A percentile compares a stretch with the other conserved stretches of the same genome.
Evolutionary conservation across 345 rosid species (phyloP).

Genomic region (Aquilaria sinensis): DNA sequence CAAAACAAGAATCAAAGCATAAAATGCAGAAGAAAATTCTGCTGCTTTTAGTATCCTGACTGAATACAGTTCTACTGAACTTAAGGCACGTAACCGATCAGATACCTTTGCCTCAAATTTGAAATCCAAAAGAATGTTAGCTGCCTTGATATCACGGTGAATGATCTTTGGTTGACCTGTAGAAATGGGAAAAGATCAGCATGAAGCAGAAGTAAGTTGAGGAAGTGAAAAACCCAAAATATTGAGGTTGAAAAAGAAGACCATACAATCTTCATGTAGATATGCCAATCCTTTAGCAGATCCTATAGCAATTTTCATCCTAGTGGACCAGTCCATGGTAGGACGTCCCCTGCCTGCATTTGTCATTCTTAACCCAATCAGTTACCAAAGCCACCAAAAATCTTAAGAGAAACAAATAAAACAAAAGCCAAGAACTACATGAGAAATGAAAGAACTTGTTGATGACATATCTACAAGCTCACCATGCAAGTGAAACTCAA

Average conservation of each 20-base stretch:
- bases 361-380: background rate
- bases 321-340: conserved; percentile 57
- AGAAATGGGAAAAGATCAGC: background rate
- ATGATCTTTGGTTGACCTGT: conserved; percentile 89
- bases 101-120: conserved; percentile 72
- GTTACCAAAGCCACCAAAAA: background rate
- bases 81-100: too few relatives aligned
- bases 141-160: conserved; percentile 85
- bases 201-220: background rate
- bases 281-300: conserved; percentile 93
- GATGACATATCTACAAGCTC: conserved; percentile 1
- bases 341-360: conserved; percentile 55
- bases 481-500: conserved; percentile 48
- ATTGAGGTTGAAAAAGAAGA: background rate
- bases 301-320: conserved; percentile 84
- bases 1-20: too few relatives aligned
- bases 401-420: background rate
- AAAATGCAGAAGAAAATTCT: too few relatives aligned
- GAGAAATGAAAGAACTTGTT: background rate
- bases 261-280: conserved; percentile 94
- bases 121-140: conserved; percentile 79
- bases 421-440: background rate
- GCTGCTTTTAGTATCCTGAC: too few relatives aligned
- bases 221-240: background rate
- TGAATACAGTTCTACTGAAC: too few relatives aligned